These are phyloP conservation scores for Neurospora cerealis DNA, from an alignment of 495 filamentous ascomycete genomes.

Conservation along the genomic window DNA sequence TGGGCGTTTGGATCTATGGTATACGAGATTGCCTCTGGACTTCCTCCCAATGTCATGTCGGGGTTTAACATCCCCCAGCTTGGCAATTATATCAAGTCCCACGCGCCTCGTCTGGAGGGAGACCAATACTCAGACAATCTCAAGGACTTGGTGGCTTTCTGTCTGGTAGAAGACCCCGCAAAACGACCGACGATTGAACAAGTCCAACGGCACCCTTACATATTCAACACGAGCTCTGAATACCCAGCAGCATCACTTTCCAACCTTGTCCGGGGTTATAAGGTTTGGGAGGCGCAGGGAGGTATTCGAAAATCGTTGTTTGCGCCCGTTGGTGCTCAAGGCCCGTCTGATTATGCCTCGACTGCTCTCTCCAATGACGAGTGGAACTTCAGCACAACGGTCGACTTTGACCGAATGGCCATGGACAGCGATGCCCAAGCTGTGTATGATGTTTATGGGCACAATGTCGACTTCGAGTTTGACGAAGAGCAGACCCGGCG, in stretches of 20 bases:
- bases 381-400: constrained; percentile 89
- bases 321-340: constrained; percentile 61
- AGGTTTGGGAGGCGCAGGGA: constrained; percentile 75
- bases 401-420: constrained; percentile 63
- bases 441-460: constrained; percentile 42
- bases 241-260: constrained; percentile 61
- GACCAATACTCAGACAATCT: constrained; percentile 67
- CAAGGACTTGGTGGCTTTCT: constrained; percentile 67
- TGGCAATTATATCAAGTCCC: constrained; percentile 51
- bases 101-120: constrained; percentile 61
- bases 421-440: constrained; percentile 36
- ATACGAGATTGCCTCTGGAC: constrained; percentile 84
- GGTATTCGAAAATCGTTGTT: constrained; percentile 80
- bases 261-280: constrained; percentile 72
- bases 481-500: constrained; percentile 32
- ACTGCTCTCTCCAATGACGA: constrained; percentile 48
- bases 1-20: constrained; percentile 93
- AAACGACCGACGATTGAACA: constrained; percentile 62
- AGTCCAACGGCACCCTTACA: constrained; percentile 54
- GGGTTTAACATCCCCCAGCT: constrained; percentile 42
- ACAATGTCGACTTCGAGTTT: constrained; percentile 35
- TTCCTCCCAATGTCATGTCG: constrained; percentile 57
- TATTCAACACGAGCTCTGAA: constrained; percentile 49
- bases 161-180: constrained; percentile 63
- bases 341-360: constrained; percentile 30